phyloP scores from a whole-genome alignment of 306 rosid genomes.

The Alnus rubra region DNA sequence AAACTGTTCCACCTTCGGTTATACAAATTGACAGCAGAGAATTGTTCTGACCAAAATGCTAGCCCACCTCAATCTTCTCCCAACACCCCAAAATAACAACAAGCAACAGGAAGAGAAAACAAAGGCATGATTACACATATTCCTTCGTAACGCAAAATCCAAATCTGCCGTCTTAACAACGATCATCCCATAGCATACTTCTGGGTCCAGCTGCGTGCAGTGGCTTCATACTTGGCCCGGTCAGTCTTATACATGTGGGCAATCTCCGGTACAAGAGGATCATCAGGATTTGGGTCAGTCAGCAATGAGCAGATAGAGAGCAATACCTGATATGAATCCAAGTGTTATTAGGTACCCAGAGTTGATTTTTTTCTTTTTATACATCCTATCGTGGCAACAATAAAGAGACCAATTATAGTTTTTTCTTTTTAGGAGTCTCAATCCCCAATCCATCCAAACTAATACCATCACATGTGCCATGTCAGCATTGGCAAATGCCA shows the following conservation, averaged over 20 bases:
- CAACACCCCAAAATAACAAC: constrained; percentile 14
- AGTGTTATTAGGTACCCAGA: constrained; percentile 20
- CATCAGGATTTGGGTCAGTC: constrained; percentile 80
- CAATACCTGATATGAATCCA: constrained; percentile 51
- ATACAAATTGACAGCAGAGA: constrained; percentile 31
- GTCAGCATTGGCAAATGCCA: neutral
- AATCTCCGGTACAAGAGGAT: constrained; percentile 78
- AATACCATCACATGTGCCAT: neutral
- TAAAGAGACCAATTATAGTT: neutral
- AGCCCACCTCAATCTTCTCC: constrained; percentile 30
- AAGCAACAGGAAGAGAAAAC: constrained; percentile 25
- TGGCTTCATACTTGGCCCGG: constrained; percentile 64
- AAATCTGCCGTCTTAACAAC: constrained; percentile 24
- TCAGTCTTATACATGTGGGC: constrained; percentile 81
- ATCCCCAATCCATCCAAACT: neutral
- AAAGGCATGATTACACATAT: constrained; percentile 29
- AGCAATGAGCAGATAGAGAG: constrained; percentile 78
- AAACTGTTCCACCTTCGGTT: constrained; percentile 31
- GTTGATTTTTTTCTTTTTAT: neutral
- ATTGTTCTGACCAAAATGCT: constrained; percentile 32
- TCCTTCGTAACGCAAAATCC: constrained; percentile 22
- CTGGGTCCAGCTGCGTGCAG: constrained; percentile 84
- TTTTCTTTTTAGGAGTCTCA: too few relatives aligned
- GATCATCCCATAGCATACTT: constrained; percentile 74
- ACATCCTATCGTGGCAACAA: neutral